Evolutionary conservation across 768 basidiomycete genomes (phyloP).

Genomic region (Phylloporus arenicola): DNA sequence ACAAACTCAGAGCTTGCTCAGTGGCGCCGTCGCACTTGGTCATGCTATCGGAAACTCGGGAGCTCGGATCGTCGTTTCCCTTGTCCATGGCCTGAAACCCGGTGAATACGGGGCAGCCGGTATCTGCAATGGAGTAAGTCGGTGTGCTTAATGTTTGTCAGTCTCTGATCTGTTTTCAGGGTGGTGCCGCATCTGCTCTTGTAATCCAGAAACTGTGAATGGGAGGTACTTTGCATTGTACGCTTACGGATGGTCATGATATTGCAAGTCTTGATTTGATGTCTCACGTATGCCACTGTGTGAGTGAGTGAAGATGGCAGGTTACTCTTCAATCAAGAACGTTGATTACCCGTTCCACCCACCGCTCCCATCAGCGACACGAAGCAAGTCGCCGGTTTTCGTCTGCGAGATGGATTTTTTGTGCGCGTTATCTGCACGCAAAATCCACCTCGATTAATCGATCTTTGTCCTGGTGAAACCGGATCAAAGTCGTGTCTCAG

Average conservation of each 20-base stretch:
- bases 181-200: constrained; percentile 88
- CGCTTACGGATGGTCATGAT: constrained; percentile 8
- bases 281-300: constrained; percentile 1
- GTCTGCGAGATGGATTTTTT: too few species aligned
- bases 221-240: constrained; percentile 13
- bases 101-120: constrained; percentile 95
- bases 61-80: constrained; percentile 87
- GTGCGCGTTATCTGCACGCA: too few species aligned
- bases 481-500: too few species aligned
- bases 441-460: too few species aligned
- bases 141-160: constrained; percentile 1
- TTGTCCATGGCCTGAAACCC: constrained; percentile 84
- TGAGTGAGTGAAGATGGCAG: constrained; percentile 14
- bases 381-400: too few species aligned
- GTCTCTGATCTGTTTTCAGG: constrained; percentile 41
- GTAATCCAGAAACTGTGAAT: constrained; percentile 80
- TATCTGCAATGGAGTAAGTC: constrained; percentile 92
- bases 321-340: not conserved
- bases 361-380: too few species aligned
- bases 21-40: constrained; percentile 94
- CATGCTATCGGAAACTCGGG: constrained; percentile 97
- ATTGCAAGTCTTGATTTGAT: not conserved
- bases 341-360: too few species aligned
- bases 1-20: constrained; percentile 30
- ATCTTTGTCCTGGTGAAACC: too few species aligned